Percentiles rank a stretch among this genome's conserved stretches.
Evolutionary conservation across 1,139 yeast species (phyloP).

Genomic region (Zygosaccharomyces sapae): DNA sequence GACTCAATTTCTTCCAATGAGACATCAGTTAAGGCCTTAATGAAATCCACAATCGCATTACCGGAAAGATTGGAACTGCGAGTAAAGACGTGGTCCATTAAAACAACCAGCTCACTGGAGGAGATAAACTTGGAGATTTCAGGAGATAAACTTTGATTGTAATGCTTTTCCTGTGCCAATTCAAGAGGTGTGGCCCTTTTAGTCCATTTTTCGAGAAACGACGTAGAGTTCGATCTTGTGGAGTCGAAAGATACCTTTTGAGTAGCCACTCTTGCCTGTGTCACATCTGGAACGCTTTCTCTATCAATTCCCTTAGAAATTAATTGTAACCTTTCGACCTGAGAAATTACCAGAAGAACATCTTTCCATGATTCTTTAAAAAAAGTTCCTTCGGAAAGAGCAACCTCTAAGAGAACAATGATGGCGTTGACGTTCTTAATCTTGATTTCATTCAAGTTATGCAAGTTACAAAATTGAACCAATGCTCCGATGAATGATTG

Average conservation of each 20-base stretch:
- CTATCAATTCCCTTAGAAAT: slow-evolving; percentile 88
- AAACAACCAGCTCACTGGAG: slow-evolving; percentile 74
- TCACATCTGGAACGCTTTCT: slow-evolving; percentile 78
- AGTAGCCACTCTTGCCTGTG: slow-evolving; percentile 54
- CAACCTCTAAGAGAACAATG: slow-evolving; percentile 66
- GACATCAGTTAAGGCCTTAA: slow-evolving; percentile 79
- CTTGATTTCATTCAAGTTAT: slow-evolving; percentile 74
- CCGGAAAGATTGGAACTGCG: slow-evolving; percentile 78
- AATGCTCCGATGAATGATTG: slow-evolving; percentile 87
- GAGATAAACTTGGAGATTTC: slow-evolving; percentile 59
- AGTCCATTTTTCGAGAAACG: slow-evolving; percentile 39
- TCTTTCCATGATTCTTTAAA: slow-evolving; percentile 80
- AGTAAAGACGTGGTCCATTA: slow-evolving; percentile 82
- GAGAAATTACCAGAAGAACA: slow-evolving; percentile 76
- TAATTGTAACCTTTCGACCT: slow-evolving; percentile 82
- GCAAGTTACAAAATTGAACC: slow-evolving; percentile 78
- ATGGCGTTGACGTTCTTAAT: slow-evolving; percentile 80
- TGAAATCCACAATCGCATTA: slow-evolving; percentile 80
- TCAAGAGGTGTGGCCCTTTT: slow-evolving; percentile 47
- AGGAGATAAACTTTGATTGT: slow-evolving; percentile 47
- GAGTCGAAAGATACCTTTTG: slow-evolving; percentile 57
- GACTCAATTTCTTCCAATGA: slow-evolving; percentile 89
- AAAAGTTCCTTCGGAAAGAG: slow-evolving; percentile 71
- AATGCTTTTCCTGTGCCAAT: slow-evolving; percentile 47
- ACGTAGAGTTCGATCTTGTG: slow-evolving; percentile 39